Conservation (phyloP, 371 early-diverging fungal species). For the Circinella umbellata region DNA sequence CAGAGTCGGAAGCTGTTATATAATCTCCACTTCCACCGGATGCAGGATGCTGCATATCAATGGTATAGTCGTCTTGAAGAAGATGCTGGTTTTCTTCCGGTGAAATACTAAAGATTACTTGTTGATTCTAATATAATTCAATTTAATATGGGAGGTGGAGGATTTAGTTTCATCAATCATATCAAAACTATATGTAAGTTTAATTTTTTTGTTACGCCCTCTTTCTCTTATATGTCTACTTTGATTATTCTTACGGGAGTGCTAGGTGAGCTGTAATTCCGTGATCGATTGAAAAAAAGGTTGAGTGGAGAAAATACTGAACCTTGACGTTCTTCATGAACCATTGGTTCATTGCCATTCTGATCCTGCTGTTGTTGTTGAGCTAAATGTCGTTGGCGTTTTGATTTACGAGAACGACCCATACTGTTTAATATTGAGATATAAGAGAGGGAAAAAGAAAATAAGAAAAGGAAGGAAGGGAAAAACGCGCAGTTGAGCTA, state of each 20-base stretch:
- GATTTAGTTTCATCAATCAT: neutral
- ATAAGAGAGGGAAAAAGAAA: no score
- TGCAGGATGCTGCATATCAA: constrained; percentile 18
- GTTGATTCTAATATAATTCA: neutral
- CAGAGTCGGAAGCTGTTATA: constrained; percentile 1
- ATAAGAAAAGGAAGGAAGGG: no score
- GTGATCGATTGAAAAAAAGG: constrained; percentile 7
- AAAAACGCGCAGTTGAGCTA: no score
- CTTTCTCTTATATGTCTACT: neutral
- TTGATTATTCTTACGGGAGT: no score
- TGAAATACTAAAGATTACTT: constrained; percentile 14
- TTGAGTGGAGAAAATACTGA: neutral
- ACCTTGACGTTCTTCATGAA: neutral
- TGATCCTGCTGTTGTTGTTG: no score
- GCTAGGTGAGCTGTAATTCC: neutral
- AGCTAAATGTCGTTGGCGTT: no score
- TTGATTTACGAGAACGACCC: no score
- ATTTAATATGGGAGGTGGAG: no score
- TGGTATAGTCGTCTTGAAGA: neutral
- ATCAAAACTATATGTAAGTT: neutral
- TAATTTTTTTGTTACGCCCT: neutral
- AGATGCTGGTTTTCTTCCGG: constrained; percentile 4
- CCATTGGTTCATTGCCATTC: neutral
- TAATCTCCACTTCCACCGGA: neutral
- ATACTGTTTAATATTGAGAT: no score